phyloP scores from a whole-genome alignment of 768 basidiomycete species.

The Pholiota molesta region DNA sequence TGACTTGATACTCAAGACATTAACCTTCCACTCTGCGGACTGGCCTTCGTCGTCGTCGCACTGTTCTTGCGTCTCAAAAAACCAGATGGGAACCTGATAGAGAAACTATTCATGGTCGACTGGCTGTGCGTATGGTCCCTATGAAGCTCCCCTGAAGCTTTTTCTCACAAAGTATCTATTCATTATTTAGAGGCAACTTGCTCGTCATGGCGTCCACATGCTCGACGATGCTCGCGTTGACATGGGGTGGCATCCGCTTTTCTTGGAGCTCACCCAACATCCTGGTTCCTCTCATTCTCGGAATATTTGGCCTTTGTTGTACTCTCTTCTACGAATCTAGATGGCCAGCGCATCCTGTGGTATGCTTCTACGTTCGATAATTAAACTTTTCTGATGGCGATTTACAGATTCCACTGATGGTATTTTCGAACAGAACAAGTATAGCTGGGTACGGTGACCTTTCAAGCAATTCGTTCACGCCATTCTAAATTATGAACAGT shows the following conservation, averaged over 20 bases:
- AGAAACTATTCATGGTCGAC: conserved; percentile 43
- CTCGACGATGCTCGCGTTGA: conserved; percentile 42
- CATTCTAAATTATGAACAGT: not conserved
- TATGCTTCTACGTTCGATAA: not conserved
- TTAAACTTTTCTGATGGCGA: conserved; percentile 14
- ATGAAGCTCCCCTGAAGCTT: not conserved
- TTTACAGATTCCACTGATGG: conserved; percentile 15
- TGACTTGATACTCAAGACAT: conserved; percentile 31
- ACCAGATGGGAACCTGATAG: conserved; percentile 33
- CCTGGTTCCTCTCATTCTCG: conserved; percentile 46
- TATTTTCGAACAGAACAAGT: conserved; percentile 17
- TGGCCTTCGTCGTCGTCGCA: conserved; percentile 30
- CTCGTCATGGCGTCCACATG: conserved; percentile 40
- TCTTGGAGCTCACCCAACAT: conserved; percentile 44
- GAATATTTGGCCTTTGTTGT: conserved; percentile 35
- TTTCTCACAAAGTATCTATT: not conserved
- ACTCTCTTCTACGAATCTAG: conserved; percentile 44
- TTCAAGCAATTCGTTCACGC: not conserved
- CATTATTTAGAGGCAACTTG: conserved; percentile 39
- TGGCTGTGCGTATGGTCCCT: conserved; percentile 38
- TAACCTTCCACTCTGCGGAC: conserved; percentile 39
- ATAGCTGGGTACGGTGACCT: conserved; percentile 8
- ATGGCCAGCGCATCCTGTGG: conserved; percentile 15
- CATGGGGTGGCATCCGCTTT: conserved; percentile 49
- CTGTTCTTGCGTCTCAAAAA: conserved; percentile 32